Conservation (phyloP, 257 asterid genomes). For the Jasminum sambac region DNA sequence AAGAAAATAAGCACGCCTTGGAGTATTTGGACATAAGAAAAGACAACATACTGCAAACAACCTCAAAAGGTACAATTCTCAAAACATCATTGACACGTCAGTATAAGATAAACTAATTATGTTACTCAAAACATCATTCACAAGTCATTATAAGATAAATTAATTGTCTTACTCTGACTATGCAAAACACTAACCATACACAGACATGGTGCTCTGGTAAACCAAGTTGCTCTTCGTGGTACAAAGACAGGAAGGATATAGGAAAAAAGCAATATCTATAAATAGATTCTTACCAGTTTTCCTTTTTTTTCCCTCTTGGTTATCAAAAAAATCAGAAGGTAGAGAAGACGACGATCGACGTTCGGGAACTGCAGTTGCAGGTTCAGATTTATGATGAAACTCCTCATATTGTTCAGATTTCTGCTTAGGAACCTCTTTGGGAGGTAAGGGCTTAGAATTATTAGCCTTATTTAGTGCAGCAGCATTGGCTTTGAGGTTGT, state of each 20-base stretch:
- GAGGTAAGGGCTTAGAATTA: constrained; percentile 35
- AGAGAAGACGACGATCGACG: constrained; percentile 51
- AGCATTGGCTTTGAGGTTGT: constrained; percentile 70
- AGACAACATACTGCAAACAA: constrained; percentile 5
- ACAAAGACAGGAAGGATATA: constrained; percentile 18
- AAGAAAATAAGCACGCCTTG: not conserved
- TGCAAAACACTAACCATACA: not conserved
- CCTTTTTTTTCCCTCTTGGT: constrained; percentile 61
- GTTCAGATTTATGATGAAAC: constrained; percentile 42
- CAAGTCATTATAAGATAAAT: not conserved
- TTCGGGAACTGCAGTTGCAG: constrained; percentile 42
- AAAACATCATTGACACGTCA: not conserved
- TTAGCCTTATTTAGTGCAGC: constrained; percentile 51
- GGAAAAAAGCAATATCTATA: not conserved
- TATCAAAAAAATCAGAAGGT: constrained; percentile 80
- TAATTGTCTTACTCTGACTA: not conserved
- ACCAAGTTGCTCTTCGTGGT: not conserved
- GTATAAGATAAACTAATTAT: not conserved
- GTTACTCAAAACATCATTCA: not conserved
- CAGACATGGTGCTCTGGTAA: not conserved
- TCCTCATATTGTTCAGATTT: constrained; percentile 39
- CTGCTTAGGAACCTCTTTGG: constrained; percentile 51
- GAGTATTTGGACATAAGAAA: not conserved
- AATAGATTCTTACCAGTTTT: constrained; percentile 55
- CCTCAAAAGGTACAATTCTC: not conserved